phyloP scores from a whole-genome alignment of 2,329 filamentous ascomycete species.

The Leptographium wingfieldii region DNA sequence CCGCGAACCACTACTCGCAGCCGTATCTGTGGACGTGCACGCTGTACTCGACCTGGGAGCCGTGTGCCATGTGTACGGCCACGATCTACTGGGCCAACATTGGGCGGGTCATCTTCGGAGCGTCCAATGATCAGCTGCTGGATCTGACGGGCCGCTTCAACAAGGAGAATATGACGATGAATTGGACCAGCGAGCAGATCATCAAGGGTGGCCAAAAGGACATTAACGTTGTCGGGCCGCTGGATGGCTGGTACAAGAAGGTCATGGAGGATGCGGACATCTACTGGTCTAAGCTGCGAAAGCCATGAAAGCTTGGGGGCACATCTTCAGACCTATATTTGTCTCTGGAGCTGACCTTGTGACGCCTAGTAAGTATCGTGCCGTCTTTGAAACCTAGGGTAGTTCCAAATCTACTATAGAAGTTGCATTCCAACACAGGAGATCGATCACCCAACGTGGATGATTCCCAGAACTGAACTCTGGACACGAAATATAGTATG shows the following conservation, averaged over 20 bases:
- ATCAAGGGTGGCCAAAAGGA: neutral
- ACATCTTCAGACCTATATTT: no score
- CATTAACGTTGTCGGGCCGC: neutral
- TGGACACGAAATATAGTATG: no score
- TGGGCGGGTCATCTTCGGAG: conserved; percentile 36
- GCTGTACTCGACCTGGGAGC: conserved; percentile 40
- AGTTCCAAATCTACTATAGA: no score
- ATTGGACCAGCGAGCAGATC: neutral
- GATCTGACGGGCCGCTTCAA: conserved; percentile 33
- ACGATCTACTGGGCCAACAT: conserved; percentile 35
- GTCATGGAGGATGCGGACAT: neutral
- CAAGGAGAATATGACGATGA: conserved; percentile 38
- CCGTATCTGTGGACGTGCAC: conserved; percentile 36
- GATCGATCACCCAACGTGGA: no score
- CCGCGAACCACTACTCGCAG: conserved; percentile 33
- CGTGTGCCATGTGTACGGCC: conserved; percentile 37
- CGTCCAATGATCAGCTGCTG: conserved; percentile 32
- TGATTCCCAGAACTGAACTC: no score
- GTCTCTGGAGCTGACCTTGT: no score
- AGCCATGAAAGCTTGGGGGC: neutral
- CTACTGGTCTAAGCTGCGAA: neutral
- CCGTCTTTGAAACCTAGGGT: no score
- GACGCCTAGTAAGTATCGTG: no score
- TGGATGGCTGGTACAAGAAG: neutral
- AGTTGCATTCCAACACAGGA: no score